Evolutionary conservation across 2,329 filamentous ascomycete species (phyloP), one percentile per base, ranked within the genome.

Genomic region (Beauveria sp.): DNA sequence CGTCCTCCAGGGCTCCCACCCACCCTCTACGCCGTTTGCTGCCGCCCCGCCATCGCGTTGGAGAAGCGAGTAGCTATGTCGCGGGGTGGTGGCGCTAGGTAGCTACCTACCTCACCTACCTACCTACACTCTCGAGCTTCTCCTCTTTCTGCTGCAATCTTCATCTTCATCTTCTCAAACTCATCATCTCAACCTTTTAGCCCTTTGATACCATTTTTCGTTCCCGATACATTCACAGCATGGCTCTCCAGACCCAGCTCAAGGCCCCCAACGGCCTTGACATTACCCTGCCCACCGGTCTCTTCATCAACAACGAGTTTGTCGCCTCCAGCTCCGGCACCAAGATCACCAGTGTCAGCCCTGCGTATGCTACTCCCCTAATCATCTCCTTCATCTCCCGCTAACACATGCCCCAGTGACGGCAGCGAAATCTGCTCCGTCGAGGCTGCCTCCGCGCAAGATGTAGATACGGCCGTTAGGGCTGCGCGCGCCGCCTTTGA

Each of bases 301-400:
- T 91, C 14, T 91, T 90, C 75, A 91, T 91, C 75, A 89, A 90
- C 77, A 90, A 91, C 64, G 86, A 89, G 69, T 91, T 88, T 72
- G 85, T 89, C 53, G 83, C 64, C 83, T 83, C 72, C 76, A 83
- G 59, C 77, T 83, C 65, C 75, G 85, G 73, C 24, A 63, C 65
- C 83, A 85, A 65, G 65, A 82, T 90, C 59, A 77, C 80, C 8
- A 81, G 80, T 22, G 84, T 89, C 68, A 89, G 88, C 69, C 74
- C 74, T n/a, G 71, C 69, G 73, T 74, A 69, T 50, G 69, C 5
- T 5, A n/a, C 18, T 54, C 10, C 28, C 20, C 16, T 49, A 3
- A 3, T 28, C n/a, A 12, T 31, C 22, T 40, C 26, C 22, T 12
- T 16, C n/a, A 0, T 26, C 10, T 12, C 28, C 22, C 18, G 40